A percentile compares a stretch with the other conserved stretches of the same genome.
Evolutionary conservation across 179 eudicot genomes (phyloP).

Genomic region (Silene noctiflora): DNA sequence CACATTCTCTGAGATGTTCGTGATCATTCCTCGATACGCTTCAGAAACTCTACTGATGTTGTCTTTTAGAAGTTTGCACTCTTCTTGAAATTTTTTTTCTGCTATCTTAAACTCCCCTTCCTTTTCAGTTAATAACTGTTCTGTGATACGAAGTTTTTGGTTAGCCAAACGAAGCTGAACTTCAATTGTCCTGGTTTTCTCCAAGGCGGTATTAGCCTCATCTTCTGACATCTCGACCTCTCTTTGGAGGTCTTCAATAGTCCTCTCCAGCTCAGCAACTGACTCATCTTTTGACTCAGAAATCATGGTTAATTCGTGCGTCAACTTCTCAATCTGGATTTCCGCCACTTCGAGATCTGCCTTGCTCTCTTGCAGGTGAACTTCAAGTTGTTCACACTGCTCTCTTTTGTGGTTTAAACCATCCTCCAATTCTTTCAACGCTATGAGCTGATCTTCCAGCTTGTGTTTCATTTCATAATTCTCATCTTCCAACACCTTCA

Average conservation of each 20-base stretch:
- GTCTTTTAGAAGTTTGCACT: conserved; percentile 47
- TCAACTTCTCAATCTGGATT: conserved; percentile 41
- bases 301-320: conserved; percentile 25
- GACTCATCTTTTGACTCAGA: conserved; percentile 49
- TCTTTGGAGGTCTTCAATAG: conserved; percentile 40
- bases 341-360: conserved; percentile 32
- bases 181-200: conserved; percentile 39
- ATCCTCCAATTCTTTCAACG: conserved; percentile 24
- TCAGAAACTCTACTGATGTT: conserved; percentile 37
- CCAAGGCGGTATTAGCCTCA: conserved; percentile 34
- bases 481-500: conserved; percentile 30
- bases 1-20: conserved; percentile 44
- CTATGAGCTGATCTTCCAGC: conserved; percentile 20
- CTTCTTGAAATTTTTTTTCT: conserved; percentile 47
- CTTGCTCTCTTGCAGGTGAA: conserved; percentile 35
- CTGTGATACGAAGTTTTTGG: conserved; percentile 47
- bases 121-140: conserved; percentile 36
- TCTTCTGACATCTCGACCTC: conserved; percentile 41
- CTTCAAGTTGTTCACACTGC: conserved; percentile 29
- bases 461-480: conserved; percentile 28
- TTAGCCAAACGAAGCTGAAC: conserved; percentile 42
- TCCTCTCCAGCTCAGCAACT: conserved; percentile 37
- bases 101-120: conserved; percentile 35
- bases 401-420: conserved; percentile 22
- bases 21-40: conserved; percentile 43